These are phyloP conservation scores for Creolimax fragrantissima DNA, from an alignment of 78 protist genomes.

Conservation along the genomic window DNA sequence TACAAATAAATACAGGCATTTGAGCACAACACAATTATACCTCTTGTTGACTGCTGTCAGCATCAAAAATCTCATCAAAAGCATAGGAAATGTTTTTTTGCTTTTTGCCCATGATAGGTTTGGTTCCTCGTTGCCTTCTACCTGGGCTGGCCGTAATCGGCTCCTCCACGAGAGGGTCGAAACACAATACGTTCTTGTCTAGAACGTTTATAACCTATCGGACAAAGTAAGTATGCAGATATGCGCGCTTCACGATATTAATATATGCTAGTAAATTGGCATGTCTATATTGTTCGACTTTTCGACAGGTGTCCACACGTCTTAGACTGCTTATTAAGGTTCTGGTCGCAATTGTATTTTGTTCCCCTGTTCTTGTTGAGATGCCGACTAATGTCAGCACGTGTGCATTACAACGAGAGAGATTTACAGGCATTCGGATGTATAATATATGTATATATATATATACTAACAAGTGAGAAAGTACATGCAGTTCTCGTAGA, in stretches of 20 bases:
- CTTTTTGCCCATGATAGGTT: background rate
- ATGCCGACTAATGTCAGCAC: background rate
- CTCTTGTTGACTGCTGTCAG: conserved; percentile 15
- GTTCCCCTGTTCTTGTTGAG: background rate
- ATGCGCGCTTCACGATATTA: background rate
- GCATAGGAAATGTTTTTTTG: background rate
- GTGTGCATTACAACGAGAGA: too few relatives aligned
- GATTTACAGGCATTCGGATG: too few relatives aligned
- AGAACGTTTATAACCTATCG: background rate
- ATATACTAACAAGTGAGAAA: background rate
- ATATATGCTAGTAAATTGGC: background rate
- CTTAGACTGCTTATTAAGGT: background rate
- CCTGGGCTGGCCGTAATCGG: background rate
- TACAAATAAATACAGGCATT: background rate
- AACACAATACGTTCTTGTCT: background rate
- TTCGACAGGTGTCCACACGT: background rate
- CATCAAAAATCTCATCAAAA: conserved; percentile 33
- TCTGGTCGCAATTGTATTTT: background rate
- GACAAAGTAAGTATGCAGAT: background rate
- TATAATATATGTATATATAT: too few relatives aligned
- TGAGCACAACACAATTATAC: background rate
- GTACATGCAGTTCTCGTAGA: too few relatives aligned
- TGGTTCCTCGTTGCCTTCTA: background rate
- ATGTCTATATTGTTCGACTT: background rate
- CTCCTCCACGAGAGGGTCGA: background rate